Conservation (phyloP, 2,329 filamentous ascomycete genomes). For the Thermothelomyces thermophilus region DNA sequence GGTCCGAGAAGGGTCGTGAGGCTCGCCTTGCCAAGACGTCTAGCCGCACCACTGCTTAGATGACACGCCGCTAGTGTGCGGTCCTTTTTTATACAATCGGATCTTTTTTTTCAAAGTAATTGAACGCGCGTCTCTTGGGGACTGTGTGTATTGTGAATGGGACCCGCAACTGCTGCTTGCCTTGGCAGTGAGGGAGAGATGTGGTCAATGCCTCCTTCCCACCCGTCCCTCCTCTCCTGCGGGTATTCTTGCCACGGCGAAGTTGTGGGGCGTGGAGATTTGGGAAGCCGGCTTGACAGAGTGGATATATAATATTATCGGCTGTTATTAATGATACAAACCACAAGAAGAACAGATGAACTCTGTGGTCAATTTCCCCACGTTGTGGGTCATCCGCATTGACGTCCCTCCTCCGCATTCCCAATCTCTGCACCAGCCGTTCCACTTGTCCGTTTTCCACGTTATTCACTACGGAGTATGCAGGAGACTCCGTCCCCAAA, state of each 20-base stretch:
- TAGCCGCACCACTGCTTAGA: slow-evolving; percentile 14
- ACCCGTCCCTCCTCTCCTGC: background rate
- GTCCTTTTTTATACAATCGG: background rate
- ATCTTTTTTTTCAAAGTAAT: background rate
- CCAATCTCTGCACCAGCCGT: background rate
- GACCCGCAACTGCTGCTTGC: background rate
- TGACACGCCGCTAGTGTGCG: background rate
- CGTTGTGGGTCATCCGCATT: background rate
- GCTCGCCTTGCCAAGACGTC: slow-evolving; percentile 21
- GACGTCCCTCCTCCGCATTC: background rate
- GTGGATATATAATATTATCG: background rate
- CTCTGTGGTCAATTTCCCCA: background rate
- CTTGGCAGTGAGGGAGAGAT: background rate
- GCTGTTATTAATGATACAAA: slow-evolving; percentile 3
- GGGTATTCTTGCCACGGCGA: background rate
- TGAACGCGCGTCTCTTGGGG: background rate
- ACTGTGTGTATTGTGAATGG: background rate
- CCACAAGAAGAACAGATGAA: background rate
- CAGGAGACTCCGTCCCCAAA: no score
- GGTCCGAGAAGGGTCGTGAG: slow-evolving; percentile 72
- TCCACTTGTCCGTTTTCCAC: background rate
- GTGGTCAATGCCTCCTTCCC: background rate
- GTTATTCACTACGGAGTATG: no score
- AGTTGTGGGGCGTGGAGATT: background rate
- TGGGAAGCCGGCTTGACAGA: background rate